Base-by-base conservation (phyloP, 768 basidiomycete genomes). In the Lyophyllum atratum region DNA sequence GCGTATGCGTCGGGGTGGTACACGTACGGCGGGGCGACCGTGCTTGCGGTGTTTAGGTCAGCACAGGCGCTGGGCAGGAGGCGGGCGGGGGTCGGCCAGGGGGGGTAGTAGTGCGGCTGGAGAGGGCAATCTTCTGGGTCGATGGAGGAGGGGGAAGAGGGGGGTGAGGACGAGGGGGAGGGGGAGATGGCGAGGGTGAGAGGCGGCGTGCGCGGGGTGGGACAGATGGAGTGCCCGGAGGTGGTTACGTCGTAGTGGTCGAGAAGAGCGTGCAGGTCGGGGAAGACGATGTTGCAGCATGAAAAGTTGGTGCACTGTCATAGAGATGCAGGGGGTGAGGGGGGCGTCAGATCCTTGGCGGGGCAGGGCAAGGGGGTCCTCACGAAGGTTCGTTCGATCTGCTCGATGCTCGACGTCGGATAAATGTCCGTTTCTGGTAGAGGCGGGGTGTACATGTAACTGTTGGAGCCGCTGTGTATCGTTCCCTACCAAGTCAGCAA, bases 241-340 rank as follows among this genome's bases (percentile, higher is more conserved):
- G 44, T 34, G 0, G 54, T 49, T 15, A 42, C 15, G 58, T 79
- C 77, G 31, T 76, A 74, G 62, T 82, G 83, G 61, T 77, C 76
- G 56, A 81, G 67, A 24, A 81, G 74, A 42, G 71, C 72, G 55
- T 81, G 81, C 45, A 81, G 66, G 66, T 78, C 76, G 2, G 74
- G 67, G 15, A 80, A 70, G 9, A 69, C 52, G 50, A 73, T 69
- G 33, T 73, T 75, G 61, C 81, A 81, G 63, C 81, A 81, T 19
- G 71, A 73, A 60, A 79, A 80, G 65, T 81, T 66, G 43, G 58
- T 63, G 28, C 65, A 66, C 65, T 66, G 31, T 9, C 29, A 34
- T 26, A n/a, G 3, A 21, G 44, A 26, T 3, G 24, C 28, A n/a
- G 34, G 8, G 3, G 34, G 6, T 3, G 17, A 15, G 34, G 29